A percentile compares a stretch with the other conserved stretches of the same genome.
These are phyloP conservation scores for Camptophora hylomeconis DNA, from an alignment of 2,329 filamentous ascomycete genomes.

Conservation along the genomic window DNA sequence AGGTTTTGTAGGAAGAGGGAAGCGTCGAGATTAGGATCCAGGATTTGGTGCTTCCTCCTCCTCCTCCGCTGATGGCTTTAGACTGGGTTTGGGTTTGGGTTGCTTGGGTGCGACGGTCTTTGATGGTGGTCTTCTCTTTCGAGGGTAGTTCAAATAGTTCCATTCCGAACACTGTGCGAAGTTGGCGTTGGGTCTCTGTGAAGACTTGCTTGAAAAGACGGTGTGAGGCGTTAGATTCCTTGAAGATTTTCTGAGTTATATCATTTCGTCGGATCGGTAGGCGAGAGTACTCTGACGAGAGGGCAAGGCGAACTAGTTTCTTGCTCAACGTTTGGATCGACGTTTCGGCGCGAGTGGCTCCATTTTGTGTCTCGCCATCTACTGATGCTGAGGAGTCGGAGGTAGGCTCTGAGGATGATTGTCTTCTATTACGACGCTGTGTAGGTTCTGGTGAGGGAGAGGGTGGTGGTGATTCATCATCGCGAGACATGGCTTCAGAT, in stretches of 20 bases:
- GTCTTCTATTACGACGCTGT: too few species aligned
- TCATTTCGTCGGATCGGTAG: conserved; percentile 45
- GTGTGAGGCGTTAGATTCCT: conserved; percentile 31
- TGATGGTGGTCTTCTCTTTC: conserved; percentile 67
- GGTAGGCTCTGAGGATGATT: not conserved
- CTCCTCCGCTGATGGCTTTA: not conserved
- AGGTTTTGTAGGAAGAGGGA: conserved; percentile 49
- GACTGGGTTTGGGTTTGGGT: conserved; percentile 31
- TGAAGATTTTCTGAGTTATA: conserved; percentile 55
- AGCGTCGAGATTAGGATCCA: conserved; percentile 70
- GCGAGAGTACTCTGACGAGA: conserved; percentile 48
- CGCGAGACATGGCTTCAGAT: conserved; percentile 14
- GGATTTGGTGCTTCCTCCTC: conserved; percentile 37
- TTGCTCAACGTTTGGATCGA: conserved; percentile 36
- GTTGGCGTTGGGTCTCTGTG: conserved; percentile 56
- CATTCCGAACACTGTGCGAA: conserved; percentile 77
- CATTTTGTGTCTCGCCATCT: too few species aligned
- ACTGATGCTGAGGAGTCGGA: conserved; percentile 8
- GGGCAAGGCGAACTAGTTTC: conserved; percentile 48
- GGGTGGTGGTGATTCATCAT: conserved; percentile 1
- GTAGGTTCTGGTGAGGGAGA: not conserved
- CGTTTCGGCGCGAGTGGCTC: conserved; percentile 8
- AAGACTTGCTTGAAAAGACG: conserved; percentile 68
- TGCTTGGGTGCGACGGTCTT: conserved; percentile 13
- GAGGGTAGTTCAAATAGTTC: conserved; percentile 71